A percentile compares a stretch with the other conserved stretches of the same genome.
phyloP scores from a whole-genome alignment of 352 stramenopile genomes.

The Detonula confervacea region DNA sequence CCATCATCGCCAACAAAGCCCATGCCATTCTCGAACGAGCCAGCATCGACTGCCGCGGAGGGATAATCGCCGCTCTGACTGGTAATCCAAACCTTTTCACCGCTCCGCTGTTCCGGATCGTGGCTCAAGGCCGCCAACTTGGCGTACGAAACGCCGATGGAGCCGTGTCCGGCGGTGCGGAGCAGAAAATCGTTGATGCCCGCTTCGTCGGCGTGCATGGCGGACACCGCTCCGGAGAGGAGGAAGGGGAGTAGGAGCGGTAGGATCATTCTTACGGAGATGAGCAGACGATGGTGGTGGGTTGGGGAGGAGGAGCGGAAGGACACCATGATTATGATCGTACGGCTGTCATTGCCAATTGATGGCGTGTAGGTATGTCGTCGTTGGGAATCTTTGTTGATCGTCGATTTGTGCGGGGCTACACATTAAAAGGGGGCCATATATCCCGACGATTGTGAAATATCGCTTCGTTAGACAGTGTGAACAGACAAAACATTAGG shows the following conservation, averaged over 20 bases:
- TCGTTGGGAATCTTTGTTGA: no score
- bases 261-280: no score
- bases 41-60: slow-evolving; percentile 29
- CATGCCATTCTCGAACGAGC: neutral
- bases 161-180: slow-evolving; percentile 65
- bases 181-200: slow-evolving; percentile 74
- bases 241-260: slow-evolving; percentile 16
- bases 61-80: slow-evolving; percentile 27
- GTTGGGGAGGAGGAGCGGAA: no score
- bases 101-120: neutral
- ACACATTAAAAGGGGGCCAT: no score
- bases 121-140: neutral
- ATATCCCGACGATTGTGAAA: no score
- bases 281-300: neutral
- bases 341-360: neutral
- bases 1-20: neutral
- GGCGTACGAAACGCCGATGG: slow-evolving; percentile 26
- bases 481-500: no score
- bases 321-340: no score
- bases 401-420: no score
- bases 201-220: slow-evolving; percentile 64
- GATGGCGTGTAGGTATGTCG: neutral
- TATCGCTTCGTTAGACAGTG: no score
- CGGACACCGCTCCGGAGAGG: neutral
- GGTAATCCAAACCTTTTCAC: slow-evolving; percentile 43